Conservation (phyloP, 176 grass and related monocot genomes). For the Ensete glaucum region DNA sequence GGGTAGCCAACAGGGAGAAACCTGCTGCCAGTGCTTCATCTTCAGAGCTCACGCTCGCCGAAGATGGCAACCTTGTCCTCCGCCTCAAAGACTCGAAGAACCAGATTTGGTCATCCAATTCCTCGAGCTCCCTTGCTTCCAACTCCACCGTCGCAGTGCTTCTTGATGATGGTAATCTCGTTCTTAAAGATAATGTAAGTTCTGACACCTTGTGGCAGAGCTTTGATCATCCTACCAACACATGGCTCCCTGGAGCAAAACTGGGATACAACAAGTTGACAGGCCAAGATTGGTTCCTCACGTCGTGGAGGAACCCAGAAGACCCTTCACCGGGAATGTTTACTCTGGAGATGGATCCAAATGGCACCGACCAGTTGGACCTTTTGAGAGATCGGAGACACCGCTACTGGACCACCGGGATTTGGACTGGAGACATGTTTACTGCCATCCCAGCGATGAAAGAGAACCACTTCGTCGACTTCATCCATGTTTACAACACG, state of each 20-base stretch:
- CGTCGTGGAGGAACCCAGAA: conserved; percentile 28
- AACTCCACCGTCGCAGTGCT: conserved; percentile 34
- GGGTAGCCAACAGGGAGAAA: conserved; percentile 46
- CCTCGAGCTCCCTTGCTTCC: conserved; percentile 18
- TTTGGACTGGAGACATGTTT: conserved; percentile 40
- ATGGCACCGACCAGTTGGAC: conserved; percentile 27
- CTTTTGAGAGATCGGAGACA: conserved; percentile 18
- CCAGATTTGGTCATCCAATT: conserved; percentile 37
- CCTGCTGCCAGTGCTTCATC: conserved; percentile 29
- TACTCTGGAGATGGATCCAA: conserved; percentile 32
- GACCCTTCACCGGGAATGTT: conserved; percentile 23
- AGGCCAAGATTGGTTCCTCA: conserved; percentile 35
- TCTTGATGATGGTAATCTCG: conserved; percentile 50
- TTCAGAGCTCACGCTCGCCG: conserved; percentile 27
- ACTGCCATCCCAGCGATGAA: conserved; percentile 50
- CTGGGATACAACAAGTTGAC: conserved; percentile 33
- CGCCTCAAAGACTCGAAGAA: conserved; percentile 16
- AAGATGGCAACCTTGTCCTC: conserved; percentile 37
- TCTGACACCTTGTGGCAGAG: conserved; percentile 40
- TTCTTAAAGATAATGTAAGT: conserved; percentile 20
- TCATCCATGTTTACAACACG: conserved; percentile 31
- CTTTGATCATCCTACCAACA: conserved; percentile 66
- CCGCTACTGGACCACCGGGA: conserved; percentile 40
- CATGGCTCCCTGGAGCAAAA: conserved; percentile 50
- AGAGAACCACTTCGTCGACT: conserved; percentile 34